These are phyloP conservation scores for Candida nanaspora DNA, from an alignment of 805 yeast species.

Conservation along the genomic window DNA sequence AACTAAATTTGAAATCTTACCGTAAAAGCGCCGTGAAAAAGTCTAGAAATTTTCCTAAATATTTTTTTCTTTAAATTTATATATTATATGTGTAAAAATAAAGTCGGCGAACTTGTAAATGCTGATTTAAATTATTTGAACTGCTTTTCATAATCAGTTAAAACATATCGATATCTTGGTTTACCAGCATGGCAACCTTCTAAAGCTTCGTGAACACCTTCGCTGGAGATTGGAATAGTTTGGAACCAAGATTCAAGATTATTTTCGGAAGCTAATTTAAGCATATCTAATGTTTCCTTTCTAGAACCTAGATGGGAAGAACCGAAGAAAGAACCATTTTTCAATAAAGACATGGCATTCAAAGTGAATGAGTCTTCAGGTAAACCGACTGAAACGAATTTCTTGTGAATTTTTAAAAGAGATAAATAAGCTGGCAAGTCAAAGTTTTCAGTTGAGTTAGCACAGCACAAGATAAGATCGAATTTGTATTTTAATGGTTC, in stretches of 20 bases:
- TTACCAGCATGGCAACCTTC: constrained; percentile 48
- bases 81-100: no score
- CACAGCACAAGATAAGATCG: constrained; percentile 48
- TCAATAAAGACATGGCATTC: constrained; percentile 33
- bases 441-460: constrained; percentile 42
- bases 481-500: constrained; percentile 24
- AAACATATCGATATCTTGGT: constrained; percentile 57
- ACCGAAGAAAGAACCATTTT: constrained; percentile 44
- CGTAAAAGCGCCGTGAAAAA: no score
- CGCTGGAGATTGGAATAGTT: constrained; percentile 45
- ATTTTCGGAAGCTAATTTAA: constrained; percentile 55
- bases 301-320: constrained; percentile 58
- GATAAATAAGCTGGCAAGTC: constrained; percentile 41
- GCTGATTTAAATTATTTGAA: constrained; percentile 18
- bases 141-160: constrained; percentile 47
- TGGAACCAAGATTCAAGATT: constrained; percentile 59
- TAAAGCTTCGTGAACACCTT: constrained; percentile 47
- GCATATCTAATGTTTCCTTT: constrained; percentile 58
- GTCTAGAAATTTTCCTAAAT: no score
- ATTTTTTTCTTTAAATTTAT: no score
- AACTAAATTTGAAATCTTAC: no score
- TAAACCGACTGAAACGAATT: constrained; percentile 59
- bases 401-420: constrained; percentile 49
- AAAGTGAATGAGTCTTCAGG: constrained; percentile 44
- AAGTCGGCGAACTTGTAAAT: no score